A percentile compares a stretch with the other conserved stretches of the same genome.
phyloP scores from a whole-genome alignment of 2,329 filamentous ascomycete species.

The Leptographium procerum region DNA sequence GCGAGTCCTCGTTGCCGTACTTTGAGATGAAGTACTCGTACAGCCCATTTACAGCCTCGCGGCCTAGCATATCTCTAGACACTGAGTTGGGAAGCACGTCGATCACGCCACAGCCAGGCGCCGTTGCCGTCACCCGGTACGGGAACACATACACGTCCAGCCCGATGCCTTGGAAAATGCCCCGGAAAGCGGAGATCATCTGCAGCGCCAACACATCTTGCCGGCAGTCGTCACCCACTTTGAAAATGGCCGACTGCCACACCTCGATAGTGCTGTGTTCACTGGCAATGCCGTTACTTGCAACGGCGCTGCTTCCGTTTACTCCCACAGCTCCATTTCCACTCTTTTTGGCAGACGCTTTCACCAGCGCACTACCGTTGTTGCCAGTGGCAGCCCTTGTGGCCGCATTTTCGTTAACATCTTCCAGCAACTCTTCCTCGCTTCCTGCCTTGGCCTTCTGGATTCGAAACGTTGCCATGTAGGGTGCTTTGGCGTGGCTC shows the following conservation, averaged over 20 bases:
- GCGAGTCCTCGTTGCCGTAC: slow-evolving; percentile 91
- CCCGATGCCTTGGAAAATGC: slow-evolving; percentile 90
- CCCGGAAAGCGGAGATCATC: slow-evolving; percentile 95
- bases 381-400: neutral
- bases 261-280: slow-evolving; percentile 63
- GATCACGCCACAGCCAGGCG: slow-evolving; percentile 94
- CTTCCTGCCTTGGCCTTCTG: slow-evolving; percentile 55
- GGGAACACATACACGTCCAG: slow-evolving; percentile 96
- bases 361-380: slow-evolving; percentile 8
- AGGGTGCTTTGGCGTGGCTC: slow-evolving; percentile 95
- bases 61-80: slow-evolving; percentile 94
- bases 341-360: slow-evolving; percentile 16
- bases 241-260: slow-evolving; percentile 99
- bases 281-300: slow-evolving; percentile 5
- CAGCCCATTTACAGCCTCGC: slow-evolving; percentile 93
- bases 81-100: slow-evolving; percentile 97
- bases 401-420: slow-evolving; percentile 20
- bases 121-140: slow-evolving; percentile 93
- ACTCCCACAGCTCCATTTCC: slow-evolving; percentile 15
- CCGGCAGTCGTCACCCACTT: slow-evolving; percentile 95
- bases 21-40: slow-evolving; percentile 98
- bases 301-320: neutral
- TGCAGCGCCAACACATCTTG: slow-evolving; percentile 94
- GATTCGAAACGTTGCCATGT: slow-evolving; percentile 98
- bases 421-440: neutral